Evolutionary conservation across 108 stramenopile genomes (phyloP), one percentile per base, ranked within the genome.

Genomic region (Pseudonitzschia delicatissima): DNA sequence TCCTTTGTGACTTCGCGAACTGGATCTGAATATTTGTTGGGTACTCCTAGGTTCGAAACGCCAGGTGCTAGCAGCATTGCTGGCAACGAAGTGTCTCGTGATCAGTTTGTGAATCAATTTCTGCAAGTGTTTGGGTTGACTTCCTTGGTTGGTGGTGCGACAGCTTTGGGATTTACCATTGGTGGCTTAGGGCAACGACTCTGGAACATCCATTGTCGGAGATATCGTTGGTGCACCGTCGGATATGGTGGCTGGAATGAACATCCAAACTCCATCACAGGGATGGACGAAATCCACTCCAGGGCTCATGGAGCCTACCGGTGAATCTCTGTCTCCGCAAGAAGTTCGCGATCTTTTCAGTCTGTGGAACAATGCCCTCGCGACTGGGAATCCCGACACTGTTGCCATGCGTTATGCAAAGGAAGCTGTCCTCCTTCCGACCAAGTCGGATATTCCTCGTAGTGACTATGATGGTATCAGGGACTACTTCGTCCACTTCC

Each of bases 351-450:
- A 36, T 28, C 59, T 79, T 44, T 85, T 85, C 62, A 4, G 62
- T 31, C 53, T 79, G 0, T 85, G 84, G 84, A 82, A 85, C 48
- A 66, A 77, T 36, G 80, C 84, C 12, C 39, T 81, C 69, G 78
- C 78, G 15, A 79, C 78, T 7, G 28, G 61, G 23, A 73, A 79
- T 51, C 71, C 78, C 40, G 65, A 75, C 40, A 47, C 52, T 26
- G 78, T 79, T 11, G 78, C 78, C 29, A 29, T 55, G 20, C 42
- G 74, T 28, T 79, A 79, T 44, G 55, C 74, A 58, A 72, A 75
- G 72, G 42, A 17, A 6, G 18, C 64, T 29, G 27, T 29, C 64
- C 18, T 65, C 21, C 48, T 65, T 15, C 64, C 64, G 11, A 72
- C 71, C 31, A 68, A 77, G 5, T 71, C 62, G 11, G 80, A 81